These are phyloP conservation scores for Chiua sp. DNA, from an alignment of 1,284 basidiomycete genomes.

Conservation along the genomic window DNA sequence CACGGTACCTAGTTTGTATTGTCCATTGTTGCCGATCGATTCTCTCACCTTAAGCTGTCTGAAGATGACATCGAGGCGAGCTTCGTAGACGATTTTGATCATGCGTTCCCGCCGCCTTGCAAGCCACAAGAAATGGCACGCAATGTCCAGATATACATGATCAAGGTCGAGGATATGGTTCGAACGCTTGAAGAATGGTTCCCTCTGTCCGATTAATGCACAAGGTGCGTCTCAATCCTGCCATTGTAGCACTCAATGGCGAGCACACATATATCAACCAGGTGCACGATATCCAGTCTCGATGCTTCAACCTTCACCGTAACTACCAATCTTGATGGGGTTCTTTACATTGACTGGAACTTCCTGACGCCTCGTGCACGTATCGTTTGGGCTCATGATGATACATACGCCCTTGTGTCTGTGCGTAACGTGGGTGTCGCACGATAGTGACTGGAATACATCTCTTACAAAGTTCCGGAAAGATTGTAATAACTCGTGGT, in stretches of 20 bases:
- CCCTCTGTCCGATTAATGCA: conserved; percentile 1
- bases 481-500: neutral
- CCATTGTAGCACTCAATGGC: neutral
- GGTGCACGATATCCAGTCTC: no score
- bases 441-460: neutral
- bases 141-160: conserved; percentile 29
- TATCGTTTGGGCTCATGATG: neutral
- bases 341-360: no score
- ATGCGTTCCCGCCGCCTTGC: conserved; percentile 25
- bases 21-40: neutral
- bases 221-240: neutral
- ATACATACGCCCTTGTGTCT: neutral
- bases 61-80: conserved; percentile 8
- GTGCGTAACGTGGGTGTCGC: neutral
- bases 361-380: neutral
- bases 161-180: conserved; percentile 32
- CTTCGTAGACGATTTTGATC: conserved; percentile 26
- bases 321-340: neutral
- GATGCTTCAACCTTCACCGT: neutral
- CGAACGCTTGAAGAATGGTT: conserved; percentile 32
- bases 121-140: conserved; percentile 9
- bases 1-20: neutral
- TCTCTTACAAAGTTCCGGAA: neutral
- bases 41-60: conserved; percentile 11
- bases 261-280: no score